phyloP scores from a whole-genome alignment of 208 protist species.

The Leishmania tropica region DNA sequence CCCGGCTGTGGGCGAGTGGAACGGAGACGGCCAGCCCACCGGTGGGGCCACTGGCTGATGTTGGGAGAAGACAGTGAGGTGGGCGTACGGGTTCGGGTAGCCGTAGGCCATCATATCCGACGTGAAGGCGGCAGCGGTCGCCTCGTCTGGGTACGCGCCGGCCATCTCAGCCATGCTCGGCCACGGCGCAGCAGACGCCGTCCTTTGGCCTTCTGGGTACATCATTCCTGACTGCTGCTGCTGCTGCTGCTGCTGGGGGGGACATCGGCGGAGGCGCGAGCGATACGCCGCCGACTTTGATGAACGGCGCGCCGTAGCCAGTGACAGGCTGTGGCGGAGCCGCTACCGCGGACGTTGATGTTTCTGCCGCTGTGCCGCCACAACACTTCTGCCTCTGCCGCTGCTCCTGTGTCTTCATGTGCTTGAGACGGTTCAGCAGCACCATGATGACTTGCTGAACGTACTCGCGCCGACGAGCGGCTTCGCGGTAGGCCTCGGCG shows the following conservation, averaged over 20 bases:
- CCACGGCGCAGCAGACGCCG: slow-evolving; percentile 2
- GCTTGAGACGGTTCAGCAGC: slow-evolving; percentile 56
- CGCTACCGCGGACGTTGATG: not conserved
- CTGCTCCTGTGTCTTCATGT: slow-evolving; percentile 57
- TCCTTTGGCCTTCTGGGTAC: not conserved
- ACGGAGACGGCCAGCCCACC: slow-evolving; percentile 17
- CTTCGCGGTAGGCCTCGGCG: slow-evolving; percentile 26
- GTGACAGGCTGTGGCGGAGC: slow-evolving; percentile 12
- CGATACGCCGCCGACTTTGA: slow-evolving; percentile 12
- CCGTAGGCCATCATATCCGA: slow-evolving; percentile 17
- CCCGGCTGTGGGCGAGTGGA: slow-evolving; percentile 1
- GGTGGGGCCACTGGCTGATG: slow-evolving; percentile 35
- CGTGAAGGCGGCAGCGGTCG: slow-evolving; percentile 18
- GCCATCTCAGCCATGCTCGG: slow-evolving; percentile 1
- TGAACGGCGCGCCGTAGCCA: slow-evolving; percentile 9
- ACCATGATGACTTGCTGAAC: slow-evolving; percentile 68
- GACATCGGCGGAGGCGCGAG: not conserved
- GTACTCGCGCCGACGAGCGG: slow-evolving; percentile 50
- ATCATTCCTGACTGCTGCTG: not conserved
- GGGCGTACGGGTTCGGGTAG: slow-evolving; percentile 33
- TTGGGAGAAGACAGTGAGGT: slow-evolving; percentile 37
- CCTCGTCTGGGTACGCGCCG: slow-evolving; percentile 8
- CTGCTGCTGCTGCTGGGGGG: not conserved
- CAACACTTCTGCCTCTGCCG: slow-evolving; percentile 15
- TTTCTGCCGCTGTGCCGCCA: not conserved